phyloP scores from a whole-genome alignment of 2,329 filamentous ascomycete genomes.

The Arthrobotrys conoides region DNA sequence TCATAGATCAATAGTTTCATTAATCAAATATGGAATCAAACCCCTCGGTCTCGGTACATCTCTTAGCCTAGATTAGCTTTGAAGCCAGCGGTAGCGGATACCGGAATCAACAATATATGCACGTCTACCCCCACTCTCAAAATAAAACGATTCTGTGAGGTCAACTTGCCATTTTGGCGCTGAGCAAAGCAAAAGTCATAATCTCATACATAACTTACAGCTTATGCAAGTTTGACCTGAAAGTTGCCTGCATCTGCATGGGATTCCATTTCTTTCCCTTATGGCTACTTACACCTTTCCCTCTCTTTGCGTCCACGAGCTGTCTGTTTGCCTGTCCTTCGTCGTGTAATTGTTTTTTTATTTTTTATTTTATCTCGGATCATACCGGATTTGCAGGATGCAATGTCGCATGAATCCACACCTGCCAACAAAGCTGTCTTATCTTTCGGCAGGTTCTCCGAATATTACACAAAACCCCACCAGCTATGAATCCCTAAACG shows the following conservation, averaged over 20 bases:
- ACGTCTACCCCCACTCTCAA: conserved; percentile 8
- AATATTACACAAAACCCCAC: conserved; percentile 16
- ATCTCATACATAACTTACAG: conserved; percentile 1
- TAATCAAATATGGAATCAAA: neutral
- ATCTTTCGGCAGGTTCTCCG: conserved; percentile 28
- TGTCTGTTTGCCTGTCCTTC: no score
- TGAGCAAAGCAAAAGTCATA: conserved; percentile 3
- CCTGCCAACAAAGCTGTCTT: conserved; percentile 9
- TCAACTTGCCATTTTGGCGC: conserved; percentile 18
- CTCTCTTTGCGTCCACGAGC: neutral
- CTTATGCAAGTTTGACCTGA: conserved; percentile 9
- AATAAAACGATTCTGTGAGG: neutral
- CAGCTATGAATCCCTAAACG: neutral
- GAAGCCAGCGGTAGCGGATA: neutral
- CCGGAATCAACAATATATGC: neutral
- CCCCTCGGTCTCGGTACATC: no score
- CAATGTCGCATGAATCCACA: neutral
- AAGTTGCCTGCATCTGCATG: conserved; percentile 9
- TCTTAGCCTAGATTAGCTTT: neutral
- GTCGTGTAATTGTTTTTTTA: no score
- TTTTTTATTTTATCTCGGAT: conserved; percentile 45
- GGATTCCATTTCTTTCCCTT: neutral
- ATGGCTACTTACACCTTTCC: neutral
- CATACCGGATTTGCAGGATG: conserved; percentile 18
- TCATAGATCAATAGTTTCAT: no score